Evolutionary conservation across 2,329 filamentous ascomycete species (phyloP), one percentile per base, ranked within the genome.

Genomic region (Aspergillus sclerotialis): DNA sequence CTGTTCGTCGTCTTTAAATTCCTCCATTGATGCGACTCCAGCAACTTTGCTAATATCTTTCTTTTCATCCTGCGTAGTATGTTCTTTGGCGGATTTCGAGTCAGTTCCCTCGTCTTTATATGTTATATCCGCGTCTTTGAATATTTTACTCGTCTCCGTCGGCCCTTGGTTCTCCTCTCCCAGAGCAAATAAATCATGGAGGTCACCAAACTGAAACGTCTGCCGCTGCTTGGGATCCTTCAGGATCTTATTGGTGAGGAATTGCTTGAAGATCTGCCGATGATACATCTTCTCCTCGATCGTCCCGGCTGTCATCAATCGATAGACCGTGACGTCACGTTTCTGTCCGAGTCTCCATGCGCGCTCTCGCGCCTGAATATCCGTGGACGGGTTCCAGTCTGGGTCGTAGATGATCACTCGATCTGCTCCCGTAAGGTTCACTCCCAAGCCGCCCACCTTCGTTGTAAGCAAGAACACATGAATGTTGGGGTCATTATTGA

Each of bases 261-360:
- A 95, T 50, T 96, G 90, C 61, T 98, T 98, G 71, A 94, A 98
- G 32, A 98, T 92, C 55, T 98, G 92, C 11, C 93, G 83, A 60
- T 98, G 90, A 44, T 96, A 98, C 18, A 98, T 98, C 67, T 98
- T 98, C 61, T 98, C 92, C 56, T 98, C 92, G 15, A 98, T 98
- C 0, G 93, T 98, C 2, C 92, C 92, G 4, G 90, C 87, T 4
- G 87, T 94, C 84, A 98, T 94, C n/a, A 98, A 72, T 23, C 93
- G 83, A 58, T 95, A 98, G 14, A 98, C 94, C 4, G 87, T 89
- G 17, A 98, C 92, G 30, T 94, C 87, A 35, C 84, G 82, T 60
- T 93, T 95, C 64, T 98, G 92, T 1, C 92, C 92, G 2, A 98
- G 68, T 37, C 92, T 80, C 92, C 92, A 98, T 5, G 93, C 92